Evolutionary conservation across 2,329 filamentous ascomycete species (phyloP).

Genomic region (Ascosphaera aggregata): DNA sequence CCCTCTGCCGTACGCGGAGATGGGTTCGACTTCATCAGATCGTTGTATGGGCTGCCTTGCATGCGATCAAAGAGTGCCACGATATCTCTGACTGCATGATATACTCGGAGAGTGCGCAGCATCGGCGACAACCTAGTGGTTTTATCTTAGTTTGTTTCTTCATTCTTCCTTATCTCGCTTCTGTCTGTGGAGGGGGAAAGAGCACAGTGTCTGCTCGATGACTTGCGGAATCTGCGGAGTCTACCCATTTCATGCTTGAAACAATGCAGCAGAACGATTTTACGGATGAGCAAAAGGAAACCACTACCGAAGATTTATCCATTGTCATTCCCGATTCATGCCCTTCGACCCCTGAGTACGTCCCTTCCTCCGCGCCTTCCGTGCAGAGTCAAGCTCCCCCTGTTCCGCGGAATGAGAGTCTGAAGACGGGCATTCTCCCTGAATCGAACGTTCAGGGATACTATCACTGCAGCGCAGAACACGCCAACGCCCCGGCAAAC

Average conservation of each 20-base stretch:
- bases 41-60: not conserved
- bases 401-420: not conserved
- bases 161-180: no score
- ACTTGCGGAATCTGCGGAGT: not conserved
- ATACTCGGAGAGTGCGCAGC: no score
- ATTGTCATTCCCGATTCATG: not conserved
- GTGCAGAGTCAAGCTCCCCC: not conserved
- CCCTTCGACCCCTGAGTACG: not conserved
- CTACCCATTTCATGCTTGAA: not conserved
- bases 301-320: not conserved
- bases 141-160: no score
- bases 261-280: not conserved
- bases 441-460: not conserved
- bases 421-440: not conserved
- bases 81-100: not conserved
- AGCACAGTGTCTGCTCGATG: not conserved
- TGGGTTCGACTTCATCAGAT: not conserved
- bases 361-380: not conserved
- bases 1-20: not conserved
- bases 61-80: slow-evolving; percentile 2
- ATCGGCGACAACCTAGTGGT: no score
- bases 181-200: no score
- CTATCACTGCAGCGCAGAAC: not conserved
- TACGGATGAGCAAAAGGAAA: not conserved
- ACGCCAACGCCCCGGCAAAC: not conserved